These are phyloP conservation scores for Ramularia collo-cygni DNA, from an alignment of 2,329 filamentous ascomycete species.

Conservation along the genomic window DNA sequence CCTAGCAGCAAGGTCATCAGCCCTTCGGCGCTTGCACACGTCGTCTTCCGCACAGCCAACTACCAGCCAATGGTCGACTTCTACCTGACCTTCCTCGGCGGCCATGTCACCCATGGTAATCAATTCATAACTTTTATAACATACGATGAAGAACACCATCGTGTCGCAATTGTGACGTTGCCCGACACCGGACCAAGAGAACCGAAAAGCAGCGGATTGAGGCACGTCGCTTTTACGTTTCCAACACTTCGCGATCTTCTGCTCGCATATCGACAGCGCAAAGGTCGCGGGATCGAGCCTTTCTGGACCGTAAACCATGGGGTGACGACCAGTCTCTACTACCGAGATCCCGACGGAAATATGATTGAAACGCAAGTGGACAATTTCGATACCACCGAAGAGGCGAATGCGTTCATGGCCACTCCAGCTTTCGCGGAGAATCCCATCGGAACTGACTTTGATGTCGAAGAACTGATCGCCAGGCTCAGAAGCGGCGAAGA, in stretches of 20 bases:
- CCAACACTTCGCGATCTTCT: constrained; percentile 11
- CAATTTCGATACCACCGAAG: constrained; percentile 21
- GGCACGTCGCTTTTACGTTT: constrained; percentile 24
- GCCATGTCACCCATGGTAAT: constrained; percentile 9
- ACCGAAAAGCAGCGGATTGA: constrained; percentile 12
- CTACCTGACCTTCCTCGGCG: constrained; percentile 23
- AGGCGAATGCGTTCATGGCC: constrained; percentile 37
- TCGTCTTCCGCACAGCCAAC: constrained; percentile 21
- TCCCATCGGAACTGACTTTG: constrained; percentile 4
- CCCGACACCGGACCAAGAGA: constrained; percentile 11
- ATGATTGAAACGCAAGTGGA: constrained; percentile 15
- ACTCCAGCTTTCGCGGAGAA: constrained; percentile 5
- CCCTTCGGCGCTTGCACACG: constrained; percentile 19
- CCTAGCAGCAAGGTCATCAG: constrained; percentile 11
- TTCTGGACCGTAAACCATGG: constrained; percentile 22
- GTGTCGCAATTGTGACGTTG: constrained; percentile 16
- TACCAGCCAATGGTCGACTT: constrained; percentile 17
- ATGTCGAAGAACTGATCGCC: constrained; percentile 1
- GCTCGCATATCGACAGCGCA: constrained; percentile 17
- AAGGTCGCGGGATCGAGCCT: constrained; percentile 14
- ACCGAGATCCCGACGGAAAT: constrained; percentile 21
- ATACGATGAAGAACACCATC: constrained; percentile 25
- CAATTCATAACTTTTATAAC: constrained; percentile 16
- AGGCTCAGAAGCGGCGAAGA: constrained; percentile 4
- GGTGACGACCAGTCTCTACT: constrained; percentile 17